Evolutionary conservation across 345 rosid species (phyloP), one percentile per base, ranked within the genome.

Genomic region (Acer saccharum): DNA sequence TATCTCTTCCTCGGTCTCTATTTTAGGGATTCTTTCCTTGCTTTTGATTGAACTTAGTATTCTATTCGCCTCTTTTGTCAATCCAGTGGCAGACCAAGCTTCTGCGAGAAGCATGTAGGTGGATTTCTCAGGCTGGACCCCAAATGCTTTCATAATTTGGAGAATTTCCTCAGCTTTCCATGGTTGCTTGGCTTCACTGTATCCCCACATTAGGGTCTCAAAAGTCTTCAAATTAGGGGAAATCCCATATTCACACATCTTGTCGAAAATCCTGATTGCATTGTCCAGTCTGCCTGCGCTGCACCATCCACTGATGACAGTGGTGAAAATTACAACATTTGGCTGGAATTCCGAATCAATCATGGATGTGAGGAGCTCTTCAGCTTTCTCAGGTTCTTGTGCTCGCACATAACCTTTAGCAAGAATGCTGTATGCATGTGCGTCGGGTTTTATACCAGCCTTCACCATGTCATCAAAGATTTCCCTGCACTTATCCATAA

Each of bases 121-220:
- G n/a, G 90, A 88, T 73, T 83, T 83, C 85, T 83, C 84, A 54
- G 87, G 88, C 74, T 80, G 84, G 65, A 88, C 92, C 58, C 82
- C 87, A 65, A 74, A 90, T 27, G 82, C 89, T 84, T 77, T 75
- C 90, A 88, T 88, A 60, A 87, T 76, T 76, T 86, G 88, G 58
- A 90, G 83, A 78, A 86, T 80, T 57, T 88, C 89, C 83, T 88
- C 92, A 3, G 88, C 92, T 85, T 88, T 90, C 92, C 94, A 90
- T 71, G 94, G 94, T 64, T 86, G 89, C 74, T 83, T 86, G 58
- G 83, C 81, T 80, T 86, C 86, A 18, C 82, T 57, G 52, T 84
- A 90, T 74, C 94, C 94, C 87, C 86, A 84, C 69, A 90, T 84
- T 69, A 88, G 39, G 17, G 92, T 87, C 81, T 88, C 92, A 60